Evolutionary conservation across 2,329 filamentous ascomycete species (phyloP).

Genomic region (Cytospora piceae): DNA sequence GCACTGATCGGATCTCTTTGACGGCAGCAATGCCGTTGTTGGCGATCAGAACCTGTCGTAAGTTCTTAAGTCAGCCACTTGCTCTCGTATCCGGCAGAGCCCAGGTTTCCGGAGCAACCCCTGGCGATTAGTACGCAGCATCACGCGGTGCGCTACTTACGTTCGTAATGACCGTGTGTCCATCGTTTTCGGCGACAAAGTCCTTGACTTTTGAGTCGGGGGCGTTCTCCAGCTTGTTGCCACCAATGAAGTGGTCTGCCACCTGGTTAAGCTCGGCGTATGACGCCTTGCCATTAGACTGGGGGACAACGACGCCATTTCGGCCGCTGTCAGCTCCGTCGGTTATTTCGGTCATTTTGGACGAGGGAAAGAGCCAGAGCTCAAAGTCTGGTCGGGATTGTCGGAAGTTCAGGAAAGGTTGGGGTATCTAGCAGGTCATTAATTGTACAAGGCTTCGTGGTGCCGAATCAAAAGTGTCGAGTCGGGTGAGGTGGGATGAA

Average conservation of each 20-base stretch:
- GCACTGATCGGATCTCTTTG: conserved; percentile 98
- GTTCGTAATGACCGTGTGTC: conserved; percentile 97
- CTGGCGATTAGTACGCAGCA: neutral
- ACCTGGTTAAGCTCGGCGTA: conserved; percentile 83
- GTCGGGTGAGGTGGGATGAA: neutral
- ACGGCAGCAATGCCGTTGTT: conserved; percentile 99
- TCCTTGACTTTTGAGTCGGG: conserved; percentile 89
- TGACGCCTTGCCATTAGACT: conserved; percentile 62
- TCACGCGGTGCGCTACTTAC: conserved; percentile 57
- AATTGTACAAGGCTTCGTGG: conserved; percentile 32
- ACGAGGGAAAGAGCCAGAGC: conserved; percentile 32
- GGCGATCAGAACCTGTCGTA: conserved; percentile 84
- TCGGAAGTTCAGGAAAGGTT: conserved; percentile 9
- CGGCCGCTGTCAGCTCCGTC: conserved; percentile 45
- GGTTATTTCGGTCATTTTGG: conserved; percentile 53
- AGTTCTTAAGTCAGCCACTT: neutral
- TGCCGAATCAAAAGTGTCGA: conserved; percentile 14
- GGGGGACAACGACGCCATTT: conserved; percentile 55
- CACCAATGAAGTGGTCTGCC: conserved; percentile 93
- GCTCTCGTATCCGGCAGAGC: neutral
- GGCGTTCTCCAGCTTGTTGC: conserved; percentile 83
- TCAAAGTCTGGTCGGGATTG: conserved; percentile 20
- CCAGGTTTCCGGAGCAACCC: neutral
- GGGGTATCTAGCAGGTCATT: conserved; percentile 35
- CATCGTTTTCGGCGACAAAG: conserved; percentile 86